Conservation (phyloP, 169 alveolate genomes). For the Theileria orientalis region DNA sequence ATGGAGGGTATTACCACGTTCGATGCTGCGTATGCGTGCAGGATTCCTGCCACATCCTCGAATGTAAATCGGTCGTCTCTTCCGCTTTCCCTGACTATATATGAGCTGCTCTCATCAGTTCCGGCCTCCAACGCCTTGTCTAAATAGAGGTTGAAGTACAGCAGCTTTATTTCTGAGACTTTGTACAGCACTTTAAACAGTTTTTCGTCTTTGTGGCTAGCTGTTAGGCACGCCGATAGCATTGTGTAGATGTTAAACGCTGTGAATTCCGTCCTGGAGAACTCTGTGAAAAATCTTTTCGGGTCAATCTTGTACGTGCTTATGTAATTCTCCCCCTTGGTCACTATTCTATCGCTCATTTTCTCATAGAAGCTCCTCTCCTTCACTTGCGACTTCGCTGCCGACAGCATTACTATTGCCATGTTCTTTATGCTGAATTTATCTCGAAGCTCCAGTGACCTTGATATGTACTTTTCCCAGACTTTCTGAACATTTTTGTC, state of each 20-base stretch:
- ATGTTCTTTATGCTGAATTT: constrained; percentile 41
- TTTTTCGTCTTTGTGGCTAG: constrained; percentile 13
- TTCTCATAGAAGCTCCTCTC: neutral
- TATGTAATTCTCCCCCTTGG: neutral
- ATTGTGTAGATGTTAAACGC: constrained; percentile 55
- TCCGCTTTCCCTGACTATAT: neutral
- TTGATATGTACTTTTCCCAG: constrained; percentile 36
- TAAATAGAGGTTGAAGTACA: neutral
- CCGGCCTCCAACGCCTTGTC: neutral
- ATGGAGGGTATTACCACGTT: constrained; percentile 6
- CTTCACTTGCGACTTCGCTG: constrained; percentile 30
- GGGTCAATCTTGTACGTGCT: neutral
- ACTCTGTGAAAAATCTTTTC: neutral
- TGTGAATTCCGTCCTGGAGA: neutral
- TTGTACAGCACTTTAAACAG: constrained; percentile 12
- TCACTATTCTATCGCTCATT: constrained; percentile 27
- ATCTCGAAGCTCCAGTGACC: constrained; percentile 39
- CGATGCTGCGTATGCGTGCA: constrained; percentile 21
- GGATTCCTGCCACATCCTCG: constrained; percentile 57
- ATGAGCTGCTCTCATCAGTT: neutral
- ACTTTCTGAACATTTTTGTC: neutral
- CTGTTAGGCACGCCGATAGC: constrained; percentile 14
- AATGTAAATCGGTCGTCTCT: constrained; percentile 31
- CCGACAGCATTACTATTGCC: constrained; percentile 39
- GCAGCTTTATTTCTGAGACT: constrained; percentile 8